phyloP scores from a whole-genome alignment of 768 basidiomycete genomes.

The Polyporus arcularius region DNA sequence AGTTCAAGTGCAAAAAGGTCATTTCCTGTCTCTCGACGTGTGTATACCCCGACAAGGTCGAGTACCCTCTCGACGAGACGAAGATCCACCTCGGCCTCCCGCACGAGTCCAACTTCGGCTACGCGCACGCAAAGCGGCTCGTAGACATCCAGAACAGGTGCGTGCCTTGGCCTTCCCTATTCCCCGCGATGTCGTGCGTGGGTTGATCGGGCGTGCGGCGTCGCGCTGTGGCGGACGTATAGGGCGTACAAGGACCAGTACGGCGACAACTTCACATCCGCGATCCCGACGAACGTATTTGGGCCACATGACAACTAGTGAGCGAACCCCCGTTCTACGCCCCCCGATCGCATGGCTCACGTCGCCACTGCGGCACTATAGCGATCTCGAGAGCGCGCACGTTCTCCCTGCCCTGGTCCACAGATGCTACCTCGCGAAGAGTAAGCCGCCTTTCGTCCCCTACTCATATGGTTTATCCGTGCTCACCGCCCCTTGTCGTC shows the following conservation, averaged over 20 bases:
- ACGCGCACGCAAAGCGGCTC: slow-evolving; percentile 93
- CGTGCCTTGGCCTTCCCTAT: slow-evolving; percentile 22
- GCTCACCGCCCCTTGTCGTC: background rate
- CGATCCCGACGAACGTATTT: slow-evolving; percentile 98
- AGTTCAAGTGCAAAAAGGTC: slow-evolving; percentile 68
- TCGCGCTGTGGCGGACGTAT: background rate
- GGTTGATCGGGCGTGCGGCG: slow-evolving; percentile 5
- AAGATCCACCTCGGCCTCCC: slow-evolving; percentile 93
- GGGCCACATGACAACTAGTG: slow-evolving; percentile 94
- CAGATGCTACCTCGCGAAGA: slow-evolving; percentile 89
- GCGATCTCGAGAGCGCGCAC: slow-evolving; percentile 87
- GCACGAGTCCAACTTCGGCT: slow-evolving; percentile 94
- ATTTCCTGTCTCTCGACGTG: slow-evolving; percentile 97
- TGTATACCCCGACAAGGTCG: slow-evolving; percentile 94
- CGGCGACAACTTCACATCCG: slow-evolving; percentile 92
- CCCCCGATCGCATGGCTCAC: background rate
- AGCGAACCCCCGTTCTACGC: slow-evolving; percentile 24
- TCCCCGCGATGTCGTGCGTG: background rate
- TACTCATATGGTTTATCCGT: background rate
- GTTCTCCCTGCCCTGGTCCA: slow-evolving; percentile 95
- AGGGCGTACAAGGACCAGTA: slow-evolving; percentile 97
- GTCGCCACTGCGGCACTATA: slow-evolving; percentile 27
- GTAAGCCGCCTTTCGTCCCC: slow-evolving; percentile 41
- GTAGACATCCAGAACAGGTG: slow-evolving; percentile 96
- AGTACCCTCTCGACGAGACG: slow-evolving; percentile 89